Evolutionary conservation across 306 rosid species (phyloP), one percentile per base, ranked within the genome.

Genomic region (Nissolia schottii): DNA sequence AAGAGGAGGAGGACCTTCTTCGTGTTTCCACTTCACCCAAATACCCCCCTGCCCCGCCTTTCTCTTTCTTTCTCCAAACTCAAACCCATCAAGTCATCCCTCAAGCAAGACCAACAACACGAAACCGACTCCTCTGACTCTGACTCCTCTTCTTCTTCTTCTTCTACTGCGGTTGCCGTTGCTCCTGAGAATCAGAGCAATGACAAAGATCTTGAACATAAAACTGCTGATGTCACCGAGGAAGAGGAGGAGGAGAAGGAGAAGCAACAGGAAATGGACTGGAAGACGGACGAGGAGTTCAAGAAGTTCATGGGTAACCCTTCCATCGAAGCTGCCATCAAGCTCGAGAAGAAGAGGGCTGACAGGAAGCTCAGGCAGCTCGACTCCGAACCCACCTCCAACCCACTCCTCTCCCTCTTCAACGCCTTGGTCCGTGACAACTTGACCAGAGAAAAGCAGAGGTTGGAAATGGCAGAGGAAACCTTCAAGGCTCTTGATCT

Each of bases 261-360:
- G 78, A 74, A 81, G 13, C 90, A 80, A 59, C 97, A 87, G 27
- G 96, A 91, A 50, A 57, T 45, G 71, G 97, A 91, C 67, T 91
- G 97, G 97, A 91, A 89, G 74, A 84, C 75, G 1, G 97, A 92
- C 56, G 89, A 82, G 67, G 97, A 90, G 71, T 93, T 93, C 51
- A 93, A 90, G 90, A 87, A 83, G 56, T 89, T 92, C 71, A 89
- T 89, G 92, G 93, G 96, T 0, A 90, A 83, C 53, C 98, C 93
- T 46, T 90, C 98, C 0, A 84, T 93, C 16, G 96, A 93, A 83
- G 97, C 97, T 0, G 97, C 98, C 10, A 88, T 93, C 25, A 93
- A 88, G 86, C 84, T 93, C 76, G 98, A 93, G 84, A 93, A 90
- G 85, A 90, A 93, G 76, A 88, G 92, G 29, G 83, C 97, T 23